A percentile compares a stretch with the other conserved stretches of the same genome.
Conservation (phyloP, 306 rosid genomes). For the Aeschynomene evenia region DNA sequence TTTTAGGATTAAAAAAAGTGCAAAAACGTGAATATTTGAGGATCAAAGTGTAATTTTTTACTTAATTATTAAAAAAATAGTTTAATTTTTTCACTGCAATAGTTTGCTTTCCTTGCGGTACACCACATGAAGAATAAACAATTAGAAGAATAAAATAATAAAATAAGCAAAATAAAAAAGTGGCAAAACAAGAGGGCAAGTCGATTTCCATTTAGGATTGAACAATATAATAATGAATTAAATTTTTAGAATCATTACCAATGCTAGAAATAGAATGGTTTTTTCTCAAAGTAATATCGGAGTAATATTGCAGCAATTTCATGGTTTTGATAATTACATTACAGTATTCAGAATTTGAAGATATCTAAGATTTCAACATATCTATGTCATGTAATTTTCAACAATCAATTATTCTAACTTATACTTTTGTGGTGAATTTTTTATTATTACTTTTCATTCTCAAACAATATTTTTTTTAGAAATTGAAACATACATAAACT, state of each 20-base stretch:
- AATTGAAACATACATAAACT: neutral
- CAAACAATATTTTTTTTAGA: neutral
- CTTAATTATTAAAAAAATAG: too few species aligned
- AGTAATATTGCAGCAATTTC: neutral
- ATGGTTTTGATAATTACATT: neutral
- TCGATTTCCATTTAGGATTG: slow-evolving; percentile 29
- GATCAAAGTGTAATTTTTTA: too few species aligned
- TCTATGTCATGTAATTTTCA: neutral
- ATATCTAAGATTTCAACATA: neutral
- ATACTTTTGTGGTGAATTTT: neutral
- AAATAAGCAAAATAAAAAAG: neutral
- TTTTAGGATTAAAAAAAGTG: too few species aligned
- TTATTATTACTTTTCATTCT: neutral
- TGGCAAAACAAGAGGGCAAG: slow-evolving; percentile 23
- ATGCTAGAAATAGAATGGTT: neutral
- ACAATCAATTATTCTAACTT: neutral
- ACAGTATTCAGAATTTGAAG: neutral
- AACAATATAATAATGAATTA: slow-evolving; percentile 12
- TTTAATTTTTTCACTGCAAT: slow-evolving; percentile 20
- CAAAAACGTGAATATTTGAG: too few species aligned
- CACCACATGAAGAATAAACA: slow-evolving; percentile 1
- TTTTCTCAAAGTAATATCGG: neutral
- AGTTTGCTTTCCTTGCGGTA: slow-evolving; percentile 39
- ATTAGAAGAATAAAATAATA: too few species aligned
- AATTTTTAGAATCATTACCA: slow-evolving; percentile 10